Base-by-base conservation (phyloP, 2,329 filamentous ascomycete genomes). In the Diaporthe sp. region DNA sequence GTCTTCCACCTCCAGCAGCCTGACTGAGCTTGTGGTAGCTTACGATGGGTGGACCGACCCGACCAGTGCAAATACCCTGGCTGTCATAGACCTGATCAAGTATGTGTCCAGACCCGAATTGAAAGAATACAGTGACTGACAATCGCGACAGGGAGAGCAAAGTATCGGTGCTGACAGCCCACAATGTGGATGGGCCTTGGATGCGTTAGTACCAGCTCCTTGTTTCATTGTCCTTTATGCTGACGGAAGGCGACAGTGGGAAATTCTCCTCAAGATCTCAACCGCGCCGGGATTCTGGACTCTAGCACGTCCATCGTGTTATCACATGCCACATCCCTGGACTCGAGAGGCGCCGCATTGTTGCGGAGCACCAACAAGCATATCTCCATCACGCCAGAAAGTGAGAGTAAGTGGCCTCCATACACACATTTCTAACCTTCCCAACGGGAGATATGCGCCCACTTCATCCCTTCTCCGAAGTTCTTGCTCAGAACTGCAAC, bases 381-480 rank as follows among this genome's bases (percentile, higher is more conserved):
- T 81, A 81, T 92, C 59, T 89, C 88, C 68, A 89, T 89, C 74
- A 91, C 90, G 0, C 88, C 89, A 1, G 90, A 92, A 78, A 89
- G 88, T 0, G 90, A 92, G 78, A 87, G 55, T 58, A 58, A 58
- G 55, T 2, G 5, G 5, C 17, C 22, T 37, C 9, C 31, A n/a
- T 19, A 37, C 9, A 10, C 3, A 37, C 4, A 31, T 5, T 13
- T n/a, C 31, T 58, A 1, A 22, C 17, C 8, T n/a, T 58, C 22
- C 5, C 0, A 31, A 37, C 17, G 31, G 17, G 31, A n/a, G 4
- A 2, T 12, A 37, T 37, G 17, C 1, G 55, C 31, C 55, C 12
- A 4, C 34, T 37, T 8, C 55, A 12, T 15, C 28, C 9, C 28
- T 19, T 31, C 12, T 17, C 53, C 53, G 13, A 22, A 34, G 17